These are phyloP conservation scores for Sarocladium brachiariae DNA, from an alignment of 2,329 filamentous ascomycete genomes.

Conservation along the genomic window DNA sequence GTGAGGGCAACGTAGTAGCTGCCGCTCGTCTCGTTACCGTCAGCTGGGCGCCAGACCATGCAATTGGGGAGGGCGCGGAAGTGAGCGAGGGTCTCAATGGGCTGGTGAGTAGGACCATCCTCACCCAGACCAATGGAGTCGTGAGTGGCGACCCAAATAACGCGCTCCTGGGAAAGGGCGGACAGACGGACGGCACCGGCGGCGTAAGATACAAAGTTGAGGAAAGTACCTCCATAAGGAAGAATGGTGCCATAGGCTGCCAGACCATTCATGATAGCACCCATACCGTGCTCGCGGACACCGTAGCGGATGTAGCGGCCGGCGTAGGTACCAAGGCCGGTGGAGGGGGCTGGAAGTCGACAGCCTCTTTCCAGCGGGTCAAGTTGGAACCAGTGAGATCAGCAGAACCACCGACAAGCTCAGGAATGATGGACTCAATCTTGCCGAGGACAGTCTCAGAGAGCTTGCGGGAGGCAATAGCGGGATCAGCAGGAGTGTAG, in stretches of 20 bases:
- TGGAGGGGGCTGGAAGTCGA: slow-evolving; percentile 91
- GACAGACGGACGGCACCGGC: slow-evolving; percentile 93
- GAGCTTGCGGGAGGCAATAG: slow-evolving; percentile 89
- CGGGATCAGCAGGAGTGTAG: slow-evolving; percentile 79
- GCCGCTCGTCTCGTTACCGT: slow-evolving; percentile 96
- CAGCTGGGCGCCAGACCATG: slow-evolving; percentile 98
- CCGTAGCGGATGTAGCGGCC: slow-evolving; percentile 92
- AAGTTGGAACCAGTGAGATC: slow-evolving; percentile 98
- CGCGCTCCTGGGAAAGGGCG: slow-evolving; percentile 80
- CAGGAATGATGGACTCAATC: slow-evolving; percentile 75
- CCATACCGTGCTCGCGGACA: slow-evolving; percentile 90
- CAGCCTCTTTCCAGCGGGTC: slow-evolving; percentile 93
- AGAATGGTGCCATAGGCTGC: slow-evolving; percentile 92
- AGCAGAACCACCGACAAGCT: slow-evolving; percentile 91
- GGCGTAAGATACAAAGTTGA: slow-evolving; percentile 98
- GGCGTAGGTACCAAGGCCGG: slow-evolving; percentile 78
- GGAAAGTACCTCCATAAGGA: slow-evolving; percentile 91
- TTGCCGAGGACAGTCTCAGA: slow-evolving; percentile 90
- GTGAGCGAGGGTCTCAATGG: slow-evolving; percentile 95
- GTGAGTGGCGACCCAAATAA: slow-evolving; percentile 95
- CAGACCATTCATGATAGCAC: slow-evolving; percentile 89
- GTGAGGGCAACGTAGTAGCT: slow-evolving; percentile 95
- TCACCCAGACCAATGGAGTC: slow-evolving; percentile 99
- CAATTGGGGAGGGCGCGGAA: slow-evolving; percentile 98
- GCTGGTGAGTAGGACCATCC: slow-evolving; percentile 97